phyloP scores from a whole-genome alignment of 1,139 yeast genomes.

The Hyphopichia burtonii region DNA sequence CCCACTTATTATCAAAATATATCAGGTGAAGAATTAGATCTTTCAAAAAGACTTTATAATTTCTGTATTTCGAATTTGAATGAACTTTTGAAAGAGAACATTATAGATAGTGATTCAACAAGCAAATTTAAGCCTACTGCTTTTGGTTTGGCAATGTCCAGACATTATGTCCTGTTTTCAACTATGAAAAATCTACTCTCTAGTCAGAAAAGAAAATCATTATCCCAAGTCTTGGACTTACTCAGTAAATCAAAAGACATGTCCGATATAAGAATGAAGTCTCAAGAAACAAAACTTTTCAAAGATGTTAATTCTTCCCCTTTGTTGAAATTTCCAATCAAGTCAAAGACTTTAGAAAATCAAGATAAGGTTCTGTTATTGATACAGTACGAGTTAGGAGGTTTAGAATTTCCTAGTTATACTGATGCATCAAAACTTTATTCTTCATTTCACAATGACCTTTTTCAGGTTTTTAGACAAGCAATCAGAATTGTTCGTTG shows the following conservation, averaged over 20 bases:
- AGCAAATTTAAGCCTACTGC: slow-evolving; percentile 16
- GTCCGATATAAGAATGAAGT: slow-evolving; percentile 32
- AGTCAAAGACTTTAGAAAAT: slow-evolving; percentile 17
- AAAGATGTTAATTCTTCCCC: slow-evolving; percentile 39
- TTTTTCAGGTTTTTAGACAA: slow-evolving; percentile 35
- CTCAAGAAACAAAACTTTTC: slow-evolving; percentile 42
- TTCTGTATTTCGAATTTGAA: slow-evolving; percentile 29
- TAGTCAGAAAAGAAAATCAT: slow-evolving; percentile 8
- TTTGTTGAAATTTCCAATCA: slow-evolving; percentile 27
- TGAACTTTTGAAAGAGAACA: slow-evolving; percentile 21
- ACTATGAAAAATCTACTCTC: slow-evolving; percentile 37
- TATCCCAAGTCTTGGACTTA: slow-evolving; percentile 22
- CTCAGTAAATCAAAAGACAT: slow-evolving; percentile 40
- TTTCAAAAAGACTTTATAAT: slow-evolving; percentile 1
- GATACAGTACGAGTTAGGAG: slow-evolving; percentile 49
- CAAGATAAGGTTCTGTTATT: slow-evolving; percentile 34
- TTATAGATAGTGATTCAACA: slow-evolving; percentile 16
- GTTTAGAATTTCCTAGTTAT: slow-evolving; percentile 41
- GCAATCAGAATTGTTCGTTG: slow-evolving; percentile 40
- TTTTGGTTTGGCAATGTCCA: slow-evolving; percentile 46
- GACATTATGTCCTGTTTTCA: slow-evolving; percentile 41
- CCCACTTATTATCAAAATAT: slow-evolving; percentile 33
- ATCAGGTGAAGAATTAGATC: too few relatives aligned
- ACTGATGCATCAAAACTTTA: slow-evolving; percentile 36
- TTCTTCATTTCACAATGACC: slow-evolving; percentile 41